Conservation (phyloP, 305 asterid genomes). For the Salvia sclarea region DNA sequence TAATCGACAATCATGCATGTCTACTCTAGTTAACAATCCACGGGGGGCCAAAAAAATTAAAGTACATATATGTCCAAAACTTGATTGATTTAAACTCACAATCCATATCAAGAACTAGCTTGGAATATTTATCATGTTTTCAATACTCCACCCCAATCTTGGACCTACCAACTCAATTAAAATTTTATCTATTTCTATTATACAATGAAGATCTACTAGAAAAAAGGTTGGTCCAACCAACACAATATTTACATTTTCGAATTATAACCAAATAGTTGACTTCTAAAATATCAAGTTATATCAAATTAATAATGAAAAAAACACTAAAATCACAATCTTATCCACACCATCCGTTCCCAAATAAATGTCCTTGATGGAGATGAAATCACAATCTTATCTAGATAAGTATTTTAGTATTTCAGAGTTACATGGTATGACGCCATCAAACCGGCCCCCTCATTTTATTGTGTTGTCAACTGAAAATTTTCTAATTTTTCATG, state of each 20-base stretch:
- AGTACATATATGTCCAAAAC: background rate
- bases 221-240: background rate
- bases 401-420: too few species aligned
- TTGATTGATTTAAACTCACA: background rate
- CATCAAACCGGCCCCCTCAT: too few species aligned
- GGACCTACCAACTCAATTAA: constrained; percentile 6
- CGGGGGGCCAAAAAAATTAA: background rate
- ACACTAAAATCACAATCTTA: too few species aligned
- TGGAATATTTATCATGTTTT: background rate
- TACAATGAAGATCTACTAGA: background rate
- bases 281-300: too few species aligned
- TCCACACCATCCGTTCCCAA: too few species aligned
- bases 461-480: too few species aligned
- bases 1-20: background rate
- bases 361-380: too few species aligned
- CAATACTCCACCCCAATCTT: background rate
- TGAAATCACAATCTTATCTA: too few species aligned
- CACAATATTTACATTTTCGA: background rate
- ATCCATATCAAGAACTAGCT: background rate
- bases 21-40: background rate
- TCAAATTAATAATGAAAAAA: too few species aligned
- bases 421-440: too few species aligned
- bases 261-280: background rate
- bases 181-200: background rate
- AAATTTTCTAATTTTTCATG: too few species aligned